Conservation (phyloP, 768 basidiomycete species). For the Leccinum boreale region DNA sequence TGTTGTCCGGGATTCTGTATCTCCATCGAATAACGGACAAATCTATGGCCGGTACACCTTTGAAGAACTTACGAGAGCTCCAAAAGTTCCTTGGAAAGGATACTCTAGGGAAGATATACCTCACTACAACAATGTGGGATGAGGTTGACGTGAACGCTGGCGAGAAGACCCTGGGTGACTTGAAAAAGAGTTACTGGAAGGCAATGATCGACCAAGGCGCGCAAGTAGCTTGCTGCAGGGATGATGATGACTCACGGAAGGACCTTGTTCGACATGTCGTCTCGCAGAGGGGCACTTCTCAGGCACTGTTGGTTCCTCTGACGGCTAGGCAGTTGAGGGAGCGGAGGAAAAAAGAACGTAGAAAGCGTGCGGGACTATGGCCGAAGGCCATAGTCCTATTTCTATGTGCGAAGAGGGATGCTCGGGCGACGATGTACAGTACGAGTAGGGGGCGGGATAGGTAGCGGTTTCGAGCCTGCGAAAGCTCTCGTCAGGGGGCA, state of each 20-base stretch:
- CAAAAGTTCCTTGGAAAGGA: conserved; percentile 23
- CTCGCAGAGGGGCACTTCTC: neutral
- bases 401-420: no score
- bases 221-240: neutral
- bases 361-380: neutral
- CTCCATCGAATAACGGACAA: conserved; percentile 39
- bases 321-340: neutral
- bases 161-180: neutral
- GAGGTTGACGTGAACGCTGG: neutral
- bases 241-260: neutral
- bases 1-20: conserved; percentile 36
- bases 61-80: conserved; percentile 35
- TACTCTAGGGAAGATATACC: conserved; percentile 29
- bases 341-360: neutral
- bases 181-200: neutral
- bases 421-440: no score
- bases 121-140: conserved; percentile 40
- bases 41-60: conserved; percentile 31
- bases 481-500: no score
- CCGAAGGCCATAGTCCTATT: no score
- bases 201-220: neutral
- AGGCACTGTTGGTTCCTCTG: neutral
- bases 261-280: neutral
- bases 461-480: no score
- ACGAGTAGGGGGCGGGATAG: no score